These are phyloP conservation scores for Fraxinus paxiana DNA, from an alignment of 305 asterid genomes.

Conservation along the genomic window DNA sequence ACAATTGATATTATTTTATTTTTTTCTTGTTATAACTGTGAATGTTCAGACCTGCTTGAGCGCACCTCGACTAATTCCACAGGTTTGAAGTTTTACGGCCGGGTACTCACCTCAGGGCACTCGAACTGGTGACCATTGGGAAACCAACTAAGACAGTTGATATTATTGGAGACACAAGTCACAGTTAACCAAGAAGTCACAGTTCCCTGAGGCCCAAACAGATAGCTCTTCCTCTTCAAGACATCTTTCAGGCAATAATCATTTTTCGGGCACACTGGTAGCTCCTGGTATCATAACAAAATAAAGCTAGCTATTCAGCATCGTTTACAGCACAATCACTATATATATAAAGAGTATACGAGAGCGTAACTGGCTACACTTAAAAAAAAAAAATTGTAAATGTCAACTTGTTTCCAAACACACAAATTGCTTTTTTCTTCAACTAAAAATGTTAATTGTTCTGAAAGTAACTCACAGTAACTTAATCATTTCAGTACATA, in stretches of 20 bases:
- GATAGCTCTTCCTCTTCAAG: background rate
- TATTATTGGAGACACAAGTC: background rate
- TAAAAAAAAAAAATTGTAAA: background rate
- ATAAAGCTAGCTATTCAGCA: background rate
- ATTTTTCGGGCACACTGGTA: constrained; percentile 13
- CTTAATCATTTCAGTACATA: background rate
- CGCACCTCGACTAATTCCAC: too few relatives aligned
- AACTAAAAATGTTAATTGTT: background rate
- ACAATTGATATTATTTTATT: background rate
- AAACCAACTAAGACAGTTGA: background rate
- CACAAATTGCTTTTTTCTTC: background rate
- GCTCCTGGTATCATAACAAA: constrained; percentile 31
- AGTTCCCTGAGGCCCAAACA: background rate
- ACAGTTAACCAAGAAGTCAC: constrained; percentile 22
- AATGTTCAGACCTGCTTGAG: too few relatives aligned
- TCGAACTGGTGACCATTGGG: too few relatives aligned
- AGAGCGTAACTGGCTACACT: background rate
- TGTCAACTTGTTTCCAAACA: background rate
- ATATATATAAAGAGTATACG: background rate
- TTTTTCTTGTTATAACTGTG: too few relatives aligned
- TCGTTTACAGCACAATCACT: background rate
- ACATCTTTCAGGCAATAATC: constrained; percentile 9
- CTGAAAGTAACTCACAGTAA: background rate
- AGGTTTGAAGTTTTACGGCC: too few relatives aligned
- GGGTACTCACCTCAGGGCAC: too few relatives aligned